Base-by-base conservation (phyloP, 2,329 filamentous ascomycete genomes). In the Colletotrichum sp. region DNA sequence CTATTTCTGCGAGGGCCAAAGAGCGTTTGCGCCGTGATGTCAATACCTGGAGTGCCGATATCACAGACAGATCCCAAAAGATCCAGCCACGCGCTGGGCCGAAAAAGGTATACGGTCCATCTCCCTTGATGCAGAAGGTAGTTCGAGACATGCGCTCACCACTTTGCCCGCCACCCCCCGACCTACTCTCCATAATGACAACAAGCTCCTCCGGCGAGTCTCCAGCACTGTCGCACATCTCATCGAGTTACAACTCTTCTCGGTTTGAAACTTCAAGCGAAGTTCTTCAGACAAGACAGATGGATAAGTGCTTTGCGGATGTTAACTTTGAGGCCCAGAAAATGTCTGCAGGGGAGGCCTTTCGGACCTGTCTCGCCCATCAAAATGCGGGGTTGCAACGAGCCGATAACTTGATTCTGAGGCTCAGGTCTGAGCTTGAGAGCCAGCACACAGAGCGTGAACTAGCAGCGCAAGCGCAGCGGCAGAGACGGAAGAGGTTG, bases 181-280 rank as follows among this genome's bases (percentile, higher is more conserved):
- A 1, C 3, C 44, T 49, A 1, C 44, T 2, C 1, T 12, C 19
- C 9, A n/a, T 6, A n/a, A 1, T 6, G 39, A 49, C 39, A 1
- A 8, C n/a, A 52, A 22, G 1, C n/a, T 22, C 44, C 11, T 52
- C n/a, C 0, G n/a, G 12, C 44, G n/a, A 22, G 44, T 22, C 44
- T 8, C 11, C n/a, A 52, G n/a, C 13, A 22, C 11, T 0, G 0
- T 52, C 11, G 3, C 3, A 52, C n/a, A 22, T 0, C n/a, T 13
- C 44, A 22, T 52, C 44, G 44, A 22, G n/a, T 52, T 22, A 22
- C n/a, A 13, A 52, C n/a, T 52, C 11, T 13, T 52, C 44, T 8
- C 44, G 2, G 6, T 52, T 52, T 52, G 44, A 52, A 1, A 52
- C n/a, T 52, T 52, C 44, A 52, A 52, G 44, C 11, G 44, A 22